phyloP scores from a whole-genome alignment of 805 yeast species.

The Wickerhamomyces silvicola region DNA sequence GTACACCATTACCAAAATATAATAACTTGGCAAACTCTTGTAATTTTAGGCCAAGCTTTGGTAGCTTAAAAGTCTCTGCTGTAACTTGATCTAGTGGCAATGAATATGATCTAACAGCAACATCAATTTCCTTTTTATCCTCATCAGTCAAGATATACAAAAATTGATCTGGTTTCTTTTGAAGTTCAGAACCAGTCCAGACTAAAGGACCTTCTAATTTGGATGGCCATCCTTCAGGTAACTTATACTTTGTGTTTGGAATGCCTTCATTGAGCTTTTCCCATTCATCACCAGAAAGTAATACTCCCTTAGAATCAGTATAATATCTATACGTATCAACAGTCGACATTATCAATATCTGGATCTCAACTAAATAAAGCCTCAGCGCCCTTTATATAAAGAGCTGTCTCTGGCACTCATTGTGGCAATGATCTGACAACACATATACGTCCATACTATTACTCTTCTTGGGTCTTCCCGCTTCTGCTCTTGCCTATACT shows the following conservation, averaged over 20 bases:
- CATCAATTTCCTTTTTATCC: conserved; percentile 1
- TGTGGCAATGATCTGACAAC: too few relatives aligned
- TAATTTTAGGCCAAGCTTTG: conserved; percentile 1
- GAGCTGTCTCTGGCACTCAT: too few relatives aligned
- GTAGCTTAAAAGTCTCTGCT: conserved; percentile 1
- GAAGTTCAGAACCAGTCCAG: conserved; percentile 1
- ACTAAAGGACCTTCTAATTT: conserved; percentile 3
- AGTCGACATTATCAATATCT: too few relatives aligned
- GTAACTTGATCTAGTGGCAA: neutral
- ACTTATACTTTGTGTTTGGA: neutral
- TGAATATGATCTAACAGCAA: neutral
- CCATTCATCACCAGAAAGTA: conserved; percentile 4
- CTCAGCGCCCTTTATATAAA: too few relatives aligned
- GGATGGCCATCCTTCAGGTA: conserved; percentile 4
- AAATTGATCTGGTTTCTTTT: neutral
- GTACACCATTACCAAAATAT: conserved; percentile 3
- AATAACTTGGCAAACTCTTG: neutral
- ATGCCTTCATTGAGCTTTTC: neutral
- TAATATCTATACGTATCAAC: conserved; percentile 3
- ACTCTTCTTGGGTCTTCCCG: too few relatives aligned
- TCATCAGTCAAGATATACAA: neutral
- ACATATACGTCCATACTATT: too few relatives aligned
- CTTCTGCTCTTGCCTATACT: too few relatives aligned
- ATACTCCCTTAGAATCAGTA: conserved; percentile 2
- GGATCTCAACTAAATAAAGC: too few relatives aligned